phyloP scores from a whole-genome alignment of 345 rosid genomes.

The Anastatica hierochuntica region DNA sequence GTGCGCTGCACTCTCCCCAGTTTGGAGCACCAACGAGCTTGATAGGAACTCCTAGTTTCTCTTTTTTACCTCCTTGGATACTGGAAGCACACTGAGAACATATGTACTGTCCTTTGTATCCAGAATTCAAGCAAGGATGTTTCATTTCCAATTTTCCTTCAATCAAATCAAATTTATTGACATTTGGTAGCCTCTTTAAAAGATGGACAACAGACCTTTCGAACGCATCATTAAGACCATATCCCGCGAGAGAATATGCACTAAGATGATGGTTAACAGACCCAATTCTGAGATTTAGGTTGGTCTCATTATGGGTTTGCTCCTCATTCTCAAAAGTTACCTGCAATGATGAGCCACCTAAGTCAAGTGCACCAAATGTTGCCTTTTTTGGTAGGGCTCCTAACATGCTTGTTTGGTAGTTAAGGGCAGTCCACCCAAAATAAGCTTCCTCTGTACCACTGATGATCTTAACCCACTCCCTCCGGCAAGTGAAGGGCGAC shows the following conservation, averaged over 20 bases:
- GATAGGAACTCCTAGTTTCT: slow-evolving; percentile 53
- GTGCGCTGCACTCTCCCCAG: slow-evolving; percentile 71
- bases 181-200: slow-evolving; percentile 38
- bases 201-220: slow-evolving; percentile 73
- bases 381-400: slow-evolving; percentile 58
- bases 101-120: slow-evolving; percentile 58
- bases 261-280: slow-evolving; percentile 67
- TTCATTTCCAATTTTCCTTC: slow-evolving; percentile 55
- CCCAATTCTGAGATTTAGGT: slow-evolving; percentile 72
- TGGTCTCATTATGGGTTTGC: slow-evolving; percentile 41
- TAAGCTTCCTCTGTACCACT: slow-evolving; percentile 95
- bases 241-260: slow-evolving; percentile 95
- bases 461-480: slow-evolving; percentile 77
- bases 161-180: slow-evolving; percentile 31
- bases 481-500: slow-evolving; percentile 63
- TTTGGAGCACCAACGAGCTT: slow-evolving; percentile 79
- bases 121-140: slow-evolving; percentile 91
- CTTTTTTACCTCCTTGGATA: slow-evolving; percentile 39
- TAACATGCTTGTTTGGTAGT: slow-evolving; percentile 57
- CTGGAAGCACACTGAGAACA: slow-evolving; percentile 62
- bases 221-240: slow-evolving; percentile 97
- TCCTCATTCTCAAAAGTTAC: slow-evolving; percentile 85
- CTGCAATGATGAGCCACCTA: slow-evolving; percentile 97
- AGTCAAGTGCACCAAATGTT: slow-evolving; percentile 94
- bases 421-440: slow-evolving; percentile 92